phyloP scores from a whole-genome alignment of 2,329 filamentous ascomycete genomes.

The Aspergillus sp. region DNA sequence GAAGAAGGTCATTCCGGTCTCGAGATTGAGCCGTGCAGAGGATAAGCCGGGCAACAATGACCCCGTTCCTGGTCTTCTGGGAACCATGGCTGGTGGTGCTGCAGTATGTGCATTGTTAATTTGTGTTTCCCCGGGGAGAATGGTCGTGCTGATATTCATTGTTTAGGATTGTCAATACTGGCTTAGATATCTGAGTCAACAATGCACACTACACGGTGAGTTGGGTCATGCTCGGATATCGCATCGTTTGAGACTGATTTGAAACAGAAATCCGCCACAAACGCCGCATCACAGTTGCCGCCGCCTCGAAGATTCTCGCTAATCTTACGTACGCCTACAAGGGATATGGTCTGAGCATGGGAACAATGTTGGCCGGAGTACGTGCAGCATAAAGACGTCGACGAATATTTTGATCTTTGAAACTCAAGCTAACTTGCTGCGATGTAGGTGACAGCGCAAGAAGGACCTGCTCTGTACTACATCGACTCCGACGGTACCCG shows the following conservation, averaged over 20 bases:
- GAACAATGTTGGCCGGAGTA: constrained; percentile 98
- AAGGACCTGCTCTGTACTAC: constrained; percentile 97
- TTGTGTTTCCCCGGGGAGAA: neutral
- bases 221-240: neutral
- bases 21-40: constrained; percentile 39
- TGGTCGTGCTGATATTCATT: constrained; percentile 12
- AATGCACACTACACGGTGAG: constrained; percentile 86
- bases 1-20: constrained; percentile 85
- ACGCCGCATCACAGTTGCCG: constrained; percentile 95
- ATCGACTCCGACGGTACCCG: constrained; percentile 97
- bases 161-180: constrained; percentile 96
- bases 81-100: constrained; percentile 97
- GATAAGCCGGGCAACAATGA: constrained; percentile 34
- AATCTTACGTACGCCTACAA: constrained; percentile 99
- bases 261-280: constrained; percentile 83
- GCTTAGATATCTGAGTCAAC: constrained; percentile 97
- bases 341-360: constrained; percentile 98
- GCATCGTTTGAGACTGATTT: constrained; percentile 6
- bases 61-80: constrained; percentile 62
- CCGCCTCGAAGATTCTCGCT: constrained; percentile 95
- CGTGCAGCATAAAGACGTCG: constrained; percentile 46
- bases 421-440: neutral
- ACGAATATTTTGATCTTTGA: neutral
- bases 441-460: constrained; percentile 61
- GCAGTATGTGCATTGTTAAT: constrained; percentile 55